Conservation (phyloP, 164 flowering plant genomes). For the Dillenia turbinata region DNA sequence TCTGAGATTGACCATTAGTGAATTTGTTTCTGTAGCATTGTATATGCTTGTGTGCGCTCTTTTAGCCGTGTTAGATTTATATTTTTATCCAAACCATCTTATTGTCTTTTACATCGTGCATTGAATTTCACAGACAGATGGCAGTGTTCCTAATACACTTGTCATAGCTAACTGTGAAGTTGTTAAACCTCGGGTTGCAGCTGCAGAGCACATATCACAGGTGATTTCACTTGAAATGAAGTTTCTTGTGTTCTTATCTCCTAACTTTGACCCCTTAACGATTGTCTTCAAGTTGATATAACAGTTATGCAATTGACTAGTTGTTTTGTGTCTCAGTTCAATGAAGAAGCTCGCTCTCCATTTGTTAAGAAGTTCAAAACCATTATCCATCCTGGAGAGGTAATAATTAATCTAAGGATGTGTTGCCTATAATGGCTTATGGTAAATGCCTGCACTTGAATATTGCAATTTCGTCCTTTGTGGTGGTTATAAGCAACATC, state of each 20-base stretch:
- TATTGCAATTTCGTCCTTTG: too few species aligned
- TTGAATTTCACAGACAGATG: slow-evolving; percentile 69
- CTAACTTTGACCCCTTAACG: not conserved
- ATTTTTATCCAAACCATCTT: not conserved
- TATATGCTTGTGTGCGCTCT: not conserved
- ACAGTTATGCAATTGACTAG: not conserved
- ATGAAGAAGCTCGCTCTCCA: slow-evolving; percentile 96
- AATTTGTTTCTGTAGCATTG: too few species aligned
- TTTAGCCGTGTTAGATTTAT: not conserved
- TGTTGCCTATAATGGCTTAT: too few species aligned
- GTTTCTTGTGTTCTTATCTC: not conserved
- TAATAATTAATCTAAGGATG: slow-evolving; percentile 9
- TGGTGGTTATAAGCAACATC: too few species aligned
- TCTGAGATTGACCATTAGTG: too few species aligned
- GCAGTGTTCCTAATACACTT: slow-evolving; percentile 96
- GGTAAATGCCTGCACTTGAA: too few species aligned
- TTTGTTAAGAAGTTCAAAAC: slow-evolving; percentile 93
- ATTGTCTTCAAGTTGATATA: not conserved
- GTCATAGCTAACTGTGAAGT: slow-evolving; percentile 97
- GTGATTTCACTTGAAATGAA: slow-evolving; percentile 20
- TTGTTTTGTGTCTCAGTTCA: slow-evolving; percentile 49
- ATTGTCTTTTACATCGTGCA: not conserved
- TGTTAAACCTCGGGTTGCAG: slow-evolving; percentile 97
- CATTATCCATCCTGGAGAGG: slow-evolving; percentile 98
- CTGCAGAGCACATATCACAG: slow-evolving; percentile 97